Conservation (phyloP, 2,329 filamentous ascomycete genomes). For the Nemania bipapillata region DNA sequence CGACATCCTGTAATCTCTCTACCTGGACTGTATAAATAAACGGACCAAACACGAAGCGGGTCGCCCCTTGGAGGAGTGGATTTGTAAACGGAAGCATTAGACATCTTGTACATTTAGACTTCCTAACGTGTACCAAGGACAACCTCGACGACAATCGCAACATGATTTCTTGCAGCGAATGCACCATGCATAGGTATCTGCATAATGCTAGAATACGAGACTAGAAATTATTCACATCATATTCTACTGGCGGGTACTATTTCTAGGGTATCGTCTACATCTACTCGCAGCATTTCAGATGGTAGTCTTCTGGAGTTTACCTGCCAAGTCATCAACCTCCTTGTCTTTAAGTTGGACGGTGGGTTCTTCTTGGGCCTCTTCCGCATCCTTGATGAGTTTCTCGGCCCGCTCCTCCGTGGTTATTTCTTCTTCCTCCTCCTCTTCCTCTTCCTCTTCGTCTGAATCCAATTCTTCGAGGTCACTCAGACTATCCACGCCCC, state of each 20-base stretch:
- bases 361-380: conserved; percentile 78
- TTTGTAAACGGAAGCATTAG: conserved; percentile 29
- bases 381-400: conserved; percentile 74
- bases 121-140: conserved; percentile 24
- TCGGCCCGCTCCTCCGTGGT: conserved; percentile 73
- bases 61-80: conserved; percentile 14
- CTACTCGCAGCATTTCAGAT: conserved; percentile 55
- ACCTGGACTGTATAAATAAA: conserved; percentile 35
- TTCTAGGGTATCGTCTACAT: conserved; percentile 35
- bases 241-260: conserved; percentile 20
- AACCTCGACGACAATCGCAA: conserved; percentile 23
- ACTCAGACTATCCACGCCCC: conserved; percentile 86
- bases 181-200: not conserved
- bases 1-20: conserved; percentile 24
- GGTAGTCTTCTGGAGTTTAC: conserved; percentile 76
- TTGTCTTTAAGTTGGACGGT: conserved; percentile 76
- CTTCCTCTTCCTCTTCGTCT: conserved; percentile 74
- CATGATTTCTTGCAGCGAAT: conserved; percentile 13
- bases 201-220: not conserved
- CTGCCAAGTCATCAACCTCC: conserved; percentile 83
- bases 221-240: conserved; percentile 12
- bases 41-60: conserved; percentile 12
- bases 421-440: conserved; percentile 73
- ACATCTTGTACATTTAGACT: conserved; percentile 37
- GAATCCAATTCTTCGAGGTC: conserved; percentile 82